Evolutionary conservation across 1,284 basidiomycete species (phyloP), one percentile per base, ranked within the genome.

Genomic region (Ceratobasidium sp.): DNA sequence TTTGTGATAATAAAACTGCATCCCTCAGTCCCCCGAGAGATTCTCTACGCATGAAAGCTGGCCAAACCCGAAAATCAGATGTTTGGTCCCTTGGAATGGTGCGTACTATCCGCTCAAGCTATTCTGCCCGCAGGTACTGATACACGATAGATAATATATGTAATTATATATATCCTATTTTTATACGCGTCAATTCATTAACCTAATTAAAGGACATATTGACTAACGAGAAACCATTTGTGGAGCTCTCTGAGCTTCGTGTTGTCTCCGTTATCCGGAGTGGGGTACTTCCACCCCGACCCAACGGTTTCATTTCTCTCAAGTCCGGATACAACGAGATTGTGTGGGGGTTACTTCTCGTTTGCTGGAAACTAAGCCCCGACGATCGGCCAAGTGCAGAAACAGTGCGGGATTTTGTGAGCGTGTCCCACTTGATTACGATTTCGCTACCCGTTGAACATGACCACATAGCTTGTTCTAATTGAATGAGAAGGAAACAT

Each of bases 11-110:
- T 20, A 12, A 7, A 27, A 17, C n/a, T 15, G 17, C 45, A 40
- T 57, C 27, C 25, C n/a, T n/a, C n/a, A 65, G 60, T 47, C 60
- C 2, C 60, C 60, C 2, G 60, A 65, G 31, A 65, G 60, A 49
- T 40, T 65, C 20, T 29, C 27, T 42, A n/a, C 49, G 3, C 34
- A 29, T 32, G 29, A 17, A n/a, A 29, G 12, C 5, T 40, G 49
- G 49, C 47, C 60, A 12, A n/a, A 65, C 32, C n/a, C 25, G 17
- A 10, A 65, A 53, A 22, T 52, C 60, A 42, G 60, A 65, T 50
- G 17, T 65, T 7, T 65, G 60, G 60, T 65, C 60, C 6, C 49
- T 65, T 17, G 60, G 22, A 27, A 20, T 65, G 49, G 60, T 65
- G 32, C 35, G 58, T 34, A 17, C 8, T 8, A 8, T 8, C 17